Evolutionary conservation across 1,139 yeast species (phyloP).

Genomic region (Casaregolazyma lundiana): DNA sequence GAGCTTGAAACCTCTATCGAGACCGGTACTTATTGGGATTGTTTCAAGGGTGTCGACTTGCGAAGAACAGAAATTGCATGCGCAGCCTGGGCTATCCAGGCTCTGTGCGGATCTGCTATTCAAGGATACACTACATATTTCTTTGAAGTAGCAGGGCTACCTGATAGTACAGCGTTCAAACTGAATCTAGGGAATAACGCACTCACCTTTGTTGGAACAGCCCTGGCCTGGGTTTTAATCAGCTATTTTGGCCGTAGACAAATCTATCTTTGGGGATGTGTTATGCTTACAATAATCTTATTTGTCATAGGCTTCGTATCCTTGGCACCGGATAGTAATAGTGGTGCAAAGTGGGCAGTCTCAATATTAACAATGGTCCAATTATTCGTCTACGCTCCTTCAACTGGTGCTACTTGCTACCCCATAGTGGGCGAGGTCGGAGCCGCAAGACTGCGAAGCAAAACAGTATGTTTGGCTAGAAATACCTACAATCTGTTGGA

Average conservation of each 20-base stretch:
- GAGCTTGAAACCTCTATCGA: slow-evolving; percentile 37
- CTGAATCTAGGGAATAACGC: slow-evolving; percentile 17
- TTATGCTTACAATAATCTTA: slow-evolving; percentile 35
- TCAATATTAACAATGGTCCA: slow-evolving; percentile 36
- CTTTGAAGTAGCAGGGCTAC: slow-evolving; percentile 20
- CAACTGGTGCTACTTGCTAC: slow-evolving; percentile 28
- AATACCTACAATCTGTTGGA: slow-evolving; percentile 39
- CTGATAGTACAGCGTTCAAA: slow-evolving; percentile 19
- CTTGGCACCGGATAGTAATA: slow-evolving; percentile 9
- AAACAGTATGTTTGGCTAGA: slow-evolving; percentile 52
- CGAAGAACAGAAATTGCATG: slow-evolving; percentile 52
- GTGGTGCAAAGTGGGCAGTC: slow-evolving; percentile 38
- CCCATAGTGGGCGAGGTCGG: slow-evolving; percentile 54
- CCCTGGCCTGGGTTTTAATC: slow-evolving; percentile 49
- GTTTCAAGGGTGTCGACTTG: slow-evolving; percentile 44
- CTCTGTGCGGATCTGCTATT: slow-evolving; percentile 47
- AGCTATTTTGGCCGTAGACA: slow-evolving; percentile 45
- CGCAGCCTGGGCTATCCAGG: slow-evolving; percentile 44
- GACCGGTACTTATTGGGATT: slow-evolving; percentile 37
- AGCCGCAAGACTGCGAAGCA: slow-evolving; percentile 48
- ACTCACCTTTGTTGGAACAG: slow-evolving; percentile 47
- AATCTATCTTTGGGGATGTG: slow-evolving; percentile 44
- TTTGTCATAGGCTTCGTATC: slow-evolving; percentile 30
- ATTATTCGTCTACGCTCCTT: slow-evolving; percentile 13
- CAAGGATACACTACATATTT: slow-evolving; percentile 34